Percentiles rank a stretch among this genome's conserved stretches.
Evolutionary conservation across 805 yeast species (phyloP).

Genomic region (Candida arabinofermentans): DNA sequence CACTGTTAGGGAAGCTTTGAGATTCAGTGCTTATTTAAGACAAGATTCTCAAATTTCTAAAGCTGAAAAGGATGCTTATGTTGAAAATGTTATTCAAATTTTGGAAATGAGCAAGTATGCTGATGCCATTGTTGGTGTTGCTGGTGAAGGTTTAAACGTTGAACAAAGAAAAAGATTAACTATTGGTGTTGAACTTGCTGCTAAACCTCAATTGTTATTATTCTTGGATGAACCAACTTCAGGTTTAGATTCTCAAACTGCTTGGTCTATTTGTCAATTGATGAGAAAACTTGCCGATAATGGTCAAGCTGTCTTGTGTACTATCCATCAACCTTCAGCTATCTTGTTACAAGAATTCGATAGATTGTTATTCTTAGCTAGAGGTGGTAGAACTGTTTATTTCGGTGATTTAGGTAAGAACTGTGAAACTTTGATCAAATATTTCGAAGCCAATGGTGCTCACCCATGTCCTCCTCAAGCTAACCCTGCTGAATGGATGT

Average conservation of each 20-base stretch:
- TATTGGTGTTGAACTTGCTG: conserved; percentile 54
- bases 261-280: conserved; percentile 55
- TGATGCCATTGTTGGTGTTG: conserved; percentile 49
- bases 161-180: conserved; percentile 53
- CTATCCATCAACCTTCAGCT: conserved; percentile 87
- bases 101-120: conserved; percentile 51
- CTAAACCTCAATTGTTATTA: conserved; percentile 48
- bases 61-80: conserved; percentile 45
- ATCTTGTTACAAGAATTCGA: conserved; percentile 74
- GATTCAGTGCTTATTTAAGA: conserved; percentile 48
- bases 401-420: conserved; percentile 70
- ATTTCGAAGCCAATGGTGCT: conserved; percentile 66
- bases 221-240: conserved; percentile 63
- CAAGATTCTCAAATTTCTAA: conserved; percentile 38
- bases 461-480: conserved; percentile 63
- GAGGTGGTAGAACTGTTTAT: conserved; percentile 71
- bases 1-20: conserved; percentile 52
- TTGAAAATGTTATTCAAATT: conserved; percentile 45
- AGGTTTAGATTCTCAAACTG: conserved; percentile 57
- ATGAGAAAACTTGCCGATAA: conserved; percentile 47
- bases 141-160: conserved; percentile 50
- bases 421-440: conserved; percentile 50
- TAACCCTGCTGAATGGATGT: conserved; percentile 91
- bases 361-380: conserved; percentile 62
- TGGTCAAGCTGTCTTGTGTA: conserved; percentile 57